Conservation (phyloP, 2,329 filamentous ascomycete species). For the Harringtonia aguacate region DNA sequence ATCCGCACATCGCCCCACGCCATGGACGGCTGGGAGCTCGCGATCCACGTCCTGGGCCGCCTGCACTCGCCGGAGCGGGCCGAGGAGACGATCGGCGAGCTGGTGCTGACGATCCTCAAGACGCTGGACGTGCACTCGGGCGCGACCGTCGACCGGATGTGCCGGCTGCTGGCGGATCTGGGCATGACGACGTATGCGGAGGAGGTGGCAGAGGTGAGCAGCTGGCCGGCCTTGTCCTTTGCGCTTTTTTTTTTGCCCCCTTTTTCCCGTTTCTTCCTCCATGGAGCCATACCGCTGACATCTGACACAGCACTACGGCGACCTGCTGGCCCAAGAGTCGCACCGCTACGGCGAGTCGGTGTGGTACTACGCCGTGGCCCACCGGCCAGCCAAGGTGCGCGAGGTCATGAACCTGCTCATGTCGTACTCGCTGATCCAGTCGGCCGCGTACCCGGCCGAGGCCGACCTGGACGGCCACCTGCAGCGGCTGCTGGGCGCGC, state of each 20-base stretch:
- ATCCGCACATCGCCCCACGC: too few species aligned
- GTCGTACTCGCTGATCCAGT: conserved; percentile 78
- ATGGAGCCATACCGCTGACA: too few species aligned
- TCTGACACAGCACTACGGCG: conserved; percentile 69
- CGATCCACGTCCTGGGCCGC: conserved; percentile 70
- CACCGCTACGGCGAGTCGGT: conserved; percentile 77
- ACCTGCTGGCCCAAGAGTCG: conserved; percentile 60
- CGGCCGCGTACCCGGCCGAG: conserved; percentile 63
- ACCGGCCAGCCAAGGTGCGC: conserved; percentile 67
- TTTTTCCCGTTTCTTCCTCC: background rate
- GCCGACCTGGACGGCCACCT: conserved; percentile 65
- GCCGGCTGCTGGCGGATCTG: conserved; percentile 65
- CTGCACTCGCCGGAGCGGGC: conserved; percentile 64
- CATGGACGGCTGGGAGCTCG: conserved; percentile 82
- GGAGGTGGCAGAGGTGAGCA: conserved; percentile 67
- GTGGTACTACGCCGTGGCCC: conserved; percentile 83
- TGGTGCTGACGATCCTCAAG: conserved; percentile 58
- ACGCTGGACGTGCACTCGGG: conserved; percentile 54
- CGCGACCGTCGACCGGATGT: conserved; percentile 69
- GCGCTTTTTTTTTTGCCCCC: background rate
- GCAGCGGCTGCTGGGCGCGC: conserved; percentile 56
- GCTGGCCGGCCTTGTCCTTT: background rate
- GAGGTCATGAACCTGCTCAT: conserved; percentile 80
- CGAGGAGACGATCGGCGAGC: conserved; percentile 60
- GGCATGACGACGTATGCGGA: conserved; percentile 71